Conservation (phyloP, 306 rosid genomes). For the Rosa rugosa region DNA sequence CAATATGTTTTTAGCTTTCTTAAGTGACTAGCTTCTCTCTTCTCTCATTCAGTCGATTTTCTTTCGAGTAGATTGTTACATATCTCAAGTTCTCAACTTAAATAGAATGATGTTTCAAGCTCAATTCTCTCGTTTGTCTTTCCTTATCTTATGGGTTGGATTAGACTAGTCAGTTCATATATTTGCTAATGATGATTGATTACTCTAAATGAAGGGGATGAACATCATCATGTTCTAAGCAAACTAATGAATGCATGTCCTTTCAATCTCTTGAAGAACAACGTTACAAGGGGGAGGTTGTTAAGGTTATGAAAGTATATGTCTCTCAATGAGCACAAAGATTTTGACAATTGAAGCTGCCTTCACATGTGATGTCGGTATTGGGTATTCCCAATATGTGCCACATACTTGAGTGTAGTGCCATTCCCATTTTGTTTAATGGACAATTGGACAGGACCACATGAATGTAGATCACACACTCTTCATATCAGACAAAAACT, state of each 20-base stretch:
- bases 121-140: neutral
- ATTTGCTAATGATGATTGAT: neutral
- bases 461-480: conserved; percentile 28
- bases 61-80: neutral
- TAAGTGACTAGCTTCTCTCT: neutral
- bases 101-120: neutral
- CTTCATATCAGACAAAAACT: neutral
- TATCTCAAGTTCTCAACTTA: too few species aligned
- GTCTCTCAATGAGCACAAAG: neutral
- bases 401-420: conserved; percentile 11
- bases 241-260: neutral
- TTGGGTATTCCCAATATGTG: neutral
- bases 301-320: neutral
- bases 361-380: conserved; percentile 38
- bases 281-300: neutral
- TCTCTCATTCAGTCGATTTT: neutral
- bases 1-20: neutral
- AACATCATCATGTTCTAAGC: neutral
- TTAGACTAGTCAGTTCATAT: neutral
- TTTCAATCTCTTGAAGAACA: neutral
- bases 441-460: conserved; percentile 22
- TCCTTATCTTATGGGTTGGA: neutral
- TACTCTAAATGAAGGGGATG: neutral
- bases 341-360: neutral
- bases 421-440: conserved; percentile 22